These are phyloP conservation scores for Lasiodiplodia sp. DNA, from an alignment of 2,329 filamentous ascomycete species.

Conservation along the genomic window DNA sequence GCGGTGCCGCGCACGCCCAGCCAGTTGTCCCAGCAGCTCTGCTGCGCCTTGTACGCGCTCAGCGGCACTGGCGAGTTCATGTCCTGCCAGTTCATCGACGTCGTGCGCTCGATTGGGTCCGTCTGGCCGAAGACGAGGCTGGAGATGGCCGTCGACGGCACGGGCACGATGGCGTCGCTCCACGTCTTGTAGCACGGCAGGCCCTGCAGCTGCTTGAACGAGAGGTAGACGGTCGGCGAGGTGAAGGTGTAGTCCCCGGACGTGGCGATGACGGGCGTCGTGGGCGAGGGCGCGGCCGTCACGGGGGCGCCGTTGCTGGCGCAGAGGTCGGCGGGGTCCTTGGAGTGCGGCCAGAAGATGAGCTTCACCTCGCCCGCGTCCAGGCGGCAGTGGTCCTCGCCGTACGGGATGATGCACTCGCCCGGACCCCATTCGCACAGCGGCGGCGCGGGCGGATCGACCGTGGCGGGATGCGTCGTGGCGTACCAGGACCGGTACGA, in stretches of 20 bases:
- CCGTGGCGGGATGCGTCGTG: slow-evolving; percentile 1
- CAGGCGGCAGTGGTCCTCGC: slow-evolving; percentile 7
- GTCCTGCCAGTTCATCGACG: slow-evolving; percentile 19
- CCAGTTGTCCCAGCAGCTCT: slow-evolving; percentile 21
- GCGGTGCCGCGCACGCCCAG: slow-evolving; percentile 14
- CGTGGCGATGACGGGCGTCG: background rate
- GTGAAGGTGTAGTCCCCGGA: slow-evolving; percentile 12
- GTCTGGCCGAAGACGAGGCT: slow-evolving; percentile 12
- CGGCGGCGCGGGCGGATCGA: background rate
- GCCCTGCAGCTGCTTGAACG: background rate
- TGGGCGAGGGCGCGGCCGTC: background rate
- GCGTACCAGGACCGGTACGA: slow-evolving; percentile 9
- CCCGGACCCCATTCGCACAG: slow-evolving; percentile 9
- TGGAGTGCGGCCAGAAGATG: slow-evolving; percentile 27
- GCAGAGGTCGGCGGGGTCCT: slow-evolving; percentile 8
- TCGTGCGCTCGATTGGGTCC: slow-evolving; percentile 2
- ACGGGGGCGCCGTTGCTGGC: background rate
- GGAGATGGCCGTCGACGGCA: background rate
- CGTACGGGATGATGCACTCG: slow-evolving; percentile 7
- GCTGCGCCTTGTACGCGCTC: slow-evolving; percentile 9
- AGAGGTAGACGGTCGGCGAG: slow-evolving; percentile 24
- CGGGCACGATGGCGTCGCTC: slow-evolving; percentile 1
- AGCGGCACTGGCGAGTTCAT: slow-evolving; percentile 21
- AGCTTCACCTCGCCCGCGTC: slow-evolving; percentile 27
- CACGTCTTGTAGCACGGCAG: slow-evolving; percentile 17